phyloP scores from a whole-genome alignment of 1,284 basidiomycete species.

The Testicularia cyperi region DNA sequence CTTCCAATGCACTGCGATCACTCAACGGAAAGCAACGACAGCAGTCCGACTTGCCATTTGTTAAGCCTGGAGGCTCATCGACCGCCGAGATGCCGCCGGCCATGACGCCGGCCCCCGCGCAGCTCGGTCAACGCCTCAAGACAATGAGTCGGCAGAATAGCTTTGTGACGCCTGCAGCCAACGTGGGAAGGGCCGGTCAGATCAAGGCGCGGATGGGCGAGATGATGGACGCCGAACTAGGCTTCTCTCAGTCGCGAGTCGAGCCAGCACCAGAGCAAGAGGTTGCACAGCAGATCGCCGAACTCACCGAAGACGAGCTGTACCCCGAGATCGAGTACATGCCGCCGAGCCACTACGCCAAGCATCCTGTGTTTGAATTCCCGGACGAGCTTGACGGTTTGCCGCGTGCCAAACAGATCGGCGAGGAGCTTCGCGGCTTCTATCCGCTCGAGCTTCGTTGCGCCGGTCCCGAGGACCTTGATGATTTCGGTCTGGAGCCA shows the following conservation, averaged over 20 bases:
- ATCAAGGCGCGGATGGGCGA: conserved; percentile 53
- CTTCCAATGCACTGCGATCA: conserved; percentile 16
- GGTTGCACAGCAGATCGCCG: conserved; percentile 7
- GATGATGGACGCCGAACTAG: conserved; percentile 40
- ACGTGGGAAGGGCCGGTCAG: conserved; percentile 47
- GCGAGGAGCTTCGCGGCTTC: conserved; percentile 17
- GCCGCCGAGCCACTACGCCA: conserved; percentile 26
- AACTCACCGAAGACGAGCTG: conserved; percentile 47
- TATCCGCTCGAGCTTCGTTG: conserved; percentile 5
- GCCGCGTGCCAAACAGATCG: conserved; percentile 38
- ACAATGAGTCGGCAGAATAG: conserved; percentile 28
- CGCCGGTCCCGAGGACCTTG: conserved; percentile 12
- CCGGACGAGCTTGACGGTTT: conserved; percentile 41
- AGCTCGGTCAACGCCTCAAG: conserved; percentile 7
- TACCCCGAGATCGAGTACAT: conserved; percentile 53
- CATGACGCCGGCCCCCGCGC: conserved; percentile 24
- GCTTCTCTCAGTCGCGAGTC: conserved; percentile 20
- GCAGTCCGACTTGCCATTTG: conserved; percentile 15
- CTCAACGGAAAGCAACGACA: conserved; percentile 34
- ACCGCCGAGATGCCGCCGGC: conserved; percentile 3
- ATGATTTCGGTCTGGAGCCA: no score
- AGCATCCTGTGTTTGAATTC: conserved; percentile 39
- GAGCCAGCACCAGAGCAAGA: conserved; percentile 14
- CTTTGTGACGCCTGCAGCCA: conserved; percentile 51
- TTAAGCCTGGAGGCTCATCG: conserved; percentile 11